These are phyloP conservation scores for Camelina sativa DNA, from an alignment of 345 rosid species.

Conservation along the genomic window DNA sequence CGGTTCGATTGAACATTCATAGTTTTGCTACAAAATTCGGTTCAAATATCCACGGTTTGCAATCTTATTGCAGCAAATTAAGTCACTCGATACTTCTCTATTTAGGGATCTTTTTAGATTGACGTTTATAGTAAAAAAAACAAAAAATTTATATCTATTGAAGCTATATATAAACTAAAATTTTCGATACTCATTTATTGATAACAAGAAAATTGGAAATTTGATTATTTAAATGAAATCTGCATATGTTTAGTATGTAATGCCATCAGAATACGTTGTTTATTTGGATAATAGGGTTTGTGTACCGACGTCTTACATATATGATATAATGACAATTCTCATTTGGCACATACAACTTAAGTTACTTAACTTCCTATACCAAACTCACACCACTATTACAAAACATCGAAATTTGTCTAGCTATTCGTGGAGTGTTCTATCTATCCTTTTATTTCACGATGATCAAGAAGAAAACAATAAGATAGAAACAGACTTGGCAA, in stretches of 20 bases:
- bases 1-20: neutral
- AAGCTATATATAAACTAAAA: neutral
- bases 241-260: constrained; percentile 1
- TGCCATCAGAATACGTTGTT: neutral
- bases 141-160: neutral
- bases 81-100: neutral
- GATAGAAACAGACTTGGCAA: neutral
- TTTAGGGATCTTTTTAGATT: neutral
- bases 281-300: neutral
- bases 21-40: neutral
- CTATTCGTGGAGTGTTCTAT: constrained; percentile 1
- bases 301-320: neutral
- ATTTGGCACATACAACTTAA: constrained; percentile 17
- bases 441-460: constrained; percentile 5
- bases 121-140: neutral
- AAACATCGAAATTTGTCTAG: constrained; percentile 22
- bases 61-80: neutral
- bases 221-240: neutral
- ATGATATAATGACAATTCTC: neutral
- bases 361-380: constrained; percentile 4
- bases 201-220: neutral
- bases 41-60: neutral
- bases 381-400: constrained; percentile 21
- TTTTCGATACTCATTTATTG: neutral
- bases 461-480: neutral